A percentile compares a stretch with the other conserved stretches of the same genome.
These are phyloP conservation scores for Hirschioporus abietinus DNA, from an alignment of 768 basidiomycete genomes.

Conservation along the genomic window DNA sequence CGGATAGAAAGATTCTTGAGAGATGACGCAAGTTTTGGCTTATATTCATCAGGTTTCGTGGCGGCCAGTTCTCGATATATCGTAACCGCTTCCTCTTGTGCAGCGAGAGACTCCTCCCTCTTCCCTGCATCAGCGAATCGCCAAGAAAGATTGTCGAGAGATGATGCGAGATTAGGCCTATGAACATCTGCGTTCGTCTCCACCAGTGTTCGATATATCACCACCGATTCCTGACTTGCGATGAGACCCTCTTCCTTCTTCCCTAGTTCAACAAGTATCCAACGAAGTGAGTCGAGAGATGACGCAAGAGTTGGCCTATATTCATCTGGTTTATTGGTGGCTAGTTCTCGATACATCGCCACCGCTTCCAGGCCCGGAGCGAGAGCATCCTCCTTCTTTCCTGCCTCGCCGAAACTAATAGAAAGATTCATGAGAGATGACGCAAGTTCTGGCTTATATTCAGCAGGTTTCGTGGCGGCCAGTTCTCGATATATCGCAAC, in stretches of 20 bases:
- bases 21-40: not conserved
- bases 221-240: slow-evolving; percentile 6
- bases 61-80: no score
- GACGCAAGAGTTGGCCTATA: no score
- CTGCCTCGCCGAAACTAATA: slow-evolving; percentile 6
- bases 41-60: not conserved
- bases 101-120: no score
- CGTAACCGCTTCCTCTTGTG: no score
- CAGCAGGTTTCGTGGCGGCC: not conserved
- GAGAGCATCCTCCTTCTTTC: slow-evolving; percentile 9
- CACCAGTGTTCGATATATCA: not conserved
- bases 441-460: slow-evolving; percentile 5
- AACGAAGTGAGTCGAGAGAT: no score
- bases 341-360: not conserved
- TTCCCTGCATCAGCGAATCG: no score
- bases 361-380: slow-evolving; percentile 6
- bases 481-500: not conserved
- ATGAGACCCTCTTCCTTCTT: no score
- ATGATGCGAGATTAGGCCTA: no score
- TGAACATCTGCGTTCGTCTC: no score
- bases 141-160: no score
- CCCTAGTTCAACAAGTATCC: no score
- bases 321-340: no score
- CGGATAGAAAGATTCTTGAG: not conserved
- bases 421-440: slow-evolving; percentile 8